phyloP scores from a whole-genome alignment of 75 land plant genomes.

The Pinus tabuliformis region DNA sequence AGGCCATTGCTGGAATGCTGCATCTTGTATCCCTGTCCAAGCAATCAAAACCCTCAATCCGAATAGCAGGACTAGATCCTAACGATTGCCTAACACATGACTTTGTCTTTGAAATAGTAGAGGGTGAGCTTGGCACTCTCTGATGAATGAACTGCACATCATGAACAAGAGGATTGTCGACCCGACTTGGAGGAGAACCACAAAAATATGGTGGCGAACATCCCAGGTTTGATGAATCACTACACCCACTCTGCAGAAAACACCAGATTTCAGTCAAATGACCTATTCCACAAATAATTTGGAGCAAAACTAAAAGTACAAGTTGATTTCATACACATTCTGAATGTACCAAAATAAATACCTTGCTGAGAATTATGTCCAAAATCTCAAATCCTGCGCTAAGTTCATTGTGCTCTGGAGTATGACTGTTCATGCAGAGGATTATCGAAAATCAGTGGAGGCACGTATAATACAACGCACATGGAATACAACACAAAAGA shows the following conservation, averaged over 20 bases:
- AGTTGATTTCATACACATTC: neutral
- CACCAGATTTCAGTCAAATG: neutral
- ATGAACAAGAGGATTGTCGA: constrained; percentile 49
- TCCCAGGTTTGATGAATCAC: constrained; percentile 28
- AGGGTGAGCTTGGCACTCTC: constrained; percentile 20
- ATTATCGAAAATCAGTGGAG: neutral
- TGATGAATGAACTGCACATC: constrained; percentile 48
- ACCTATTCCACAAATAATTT: neutral
- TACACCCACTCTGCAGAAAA: constrained; percentile 27
- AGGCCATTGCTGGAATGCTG: constrained; percentile 36
- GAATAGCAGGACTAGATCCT: constrained; percentile 30
- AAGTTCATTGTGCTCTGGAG: neutral
- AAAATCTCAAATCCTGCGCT: constrained; percentile 41
- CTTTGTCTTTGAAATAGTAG: constrained; percentile 26
- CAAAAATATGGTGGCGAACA: constrained; percentile 54
- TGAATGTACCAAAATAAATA: constrained; percentile 10
- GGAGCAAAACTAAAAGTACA: neutral
- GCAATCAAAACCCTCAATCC: constrained; percentile 25
- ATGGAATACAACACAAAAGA: no score
- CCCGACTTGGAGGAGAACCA: constrained; percentile 50
- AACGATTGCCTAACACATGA: constrained; percentile 13
- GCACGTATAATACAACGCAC: neutral
- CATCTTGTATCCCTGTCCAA: constrained; percentile 38
- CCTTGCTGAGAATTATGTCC: constrained; percentile 54
- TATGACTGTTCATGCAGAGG: constrained; percentile 3